A percentile compares a stretch with the other conserved stretches of the same genome.
Conservation (phyloP, 176 grass and related monocot species). For the Dendrocalamus sinicus region DNA sequence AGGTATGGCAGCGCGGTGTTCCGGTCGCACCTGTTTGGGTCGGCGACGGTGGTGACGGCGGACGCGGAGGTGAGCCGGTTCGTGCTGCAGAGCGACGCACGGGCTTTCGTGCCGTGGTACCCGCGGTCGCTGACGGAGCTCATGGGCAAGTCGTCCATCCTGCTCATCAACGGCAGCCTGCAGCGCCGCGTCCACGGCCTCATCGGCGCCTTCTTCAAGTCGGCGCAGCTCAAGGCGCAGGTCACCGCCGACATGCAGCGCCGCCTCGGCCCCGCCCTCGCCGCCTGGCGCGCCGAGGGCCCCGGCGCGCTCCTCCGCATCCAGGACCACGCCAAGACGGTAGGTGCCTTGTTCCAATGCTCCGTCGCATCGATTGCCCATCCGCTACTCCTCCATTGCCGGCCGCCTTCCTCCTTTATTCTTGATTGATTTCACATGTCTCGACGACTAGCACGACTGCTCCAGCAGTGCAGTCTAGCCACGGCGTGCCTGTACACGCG, state of each 20-base stretch:
- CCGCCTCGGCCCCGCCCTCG: slow-evolving; percentile 42
- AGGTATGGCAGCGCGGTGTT: slow-evolving; percentile 91
- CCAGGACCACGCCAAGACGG: slow-evolving; percentile 86
- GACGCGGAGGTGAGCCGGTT: slow-evolving; percentile 84
- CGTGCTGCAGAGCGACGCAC: slow-evolving; percentile 85
- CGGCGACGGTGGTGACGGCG: slow-evolving; percentile 74
- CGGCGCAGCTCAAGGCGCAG: slow-evolving; percentile 72
- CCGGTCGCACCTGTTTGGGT: slow-evolving; percentile 88
- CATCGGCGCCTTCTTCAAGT: slow-evolving; percentile 91
- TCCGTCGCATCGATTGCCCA: background rate
- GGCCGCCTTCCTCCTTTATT: background rate
- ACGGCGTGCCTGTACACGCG: background rate
- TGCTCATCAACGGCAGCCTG: slow-evolving; percentile 82
- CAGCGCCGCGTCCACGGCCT: slow-evolving; percentile 87
- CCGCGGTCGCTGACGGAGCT: slow-evolving; percentile 89
- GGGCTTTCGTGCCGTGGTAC: slow-evolving; percentile 89
- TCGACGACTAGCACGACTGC: background rate
- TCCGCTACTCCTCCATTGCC: slow-evolving; percentile 5
- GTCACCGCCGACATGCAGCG: slow-evolving; percentile 90
- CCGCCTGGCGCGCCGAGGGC: slow-evolving; percentile 15
- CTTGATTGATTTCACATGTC: slow-evolving; percentile 21
- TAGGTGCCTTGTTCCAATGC: background rate
- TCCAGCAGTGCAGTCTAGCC: background rate
- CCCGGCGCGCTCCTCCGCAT: slow-evolving; percentile 63
- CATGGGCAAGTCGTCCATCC: slow-evolving; percentile 97